phyloP scores from a whole-genome alignment of 2,329 filamentous ascomycete species.

The Botrytis hyacinthi region DNA sequence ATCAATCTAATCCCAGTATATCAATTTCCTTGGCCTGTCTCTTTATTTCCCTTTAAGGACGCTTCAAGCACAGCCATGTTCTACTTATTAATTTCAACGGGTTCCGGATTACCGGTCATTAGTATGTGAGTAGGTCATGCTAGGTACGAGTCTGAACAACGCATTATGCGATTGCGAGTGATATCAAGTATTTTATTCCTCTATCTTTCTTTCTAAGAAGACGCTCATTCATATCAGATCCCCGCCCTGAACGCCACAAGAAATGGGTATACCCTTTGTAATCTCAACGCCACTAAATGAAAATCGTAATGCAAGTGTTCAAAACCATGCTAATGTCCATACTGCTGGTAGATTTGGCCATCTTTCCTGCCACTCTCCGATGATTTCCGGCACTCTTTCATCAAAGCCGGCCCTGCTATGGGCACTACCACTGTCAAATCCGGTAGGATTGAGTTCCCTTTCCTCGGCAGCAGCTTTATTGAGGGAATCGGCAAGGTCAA shows the following conservation, averaged over 20 bases:
- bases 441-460: slow-evolving; percentile 57
- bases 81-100: neutral
- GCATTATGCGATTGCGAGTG: neutral
- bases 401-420: slow-evolving; percentile 77
- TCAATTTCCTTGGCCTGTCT: slow-evolving; percentile 14
- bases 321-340: slow-evolving; percentile 97
- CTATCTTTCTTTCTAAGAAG: neutral
- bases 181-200: neutral
- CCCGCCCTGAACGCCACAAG: slow-evolving; percentile 10
- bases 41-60: neutral
- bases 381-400: slow-evolving; percentile 85
- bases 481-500: slow-evolving; percentile 82
- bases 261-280: slow-evolving; percentile 21
- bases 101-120: neutral
- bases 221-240: neutral
- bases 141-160: neutral
- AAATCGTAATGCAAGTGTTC: slow-evolving; percentile 32
- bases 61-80: neutral
- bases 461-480: slow-evolving; percentile 80
- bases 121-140: neutral
- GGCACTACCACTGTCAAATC: slow-evolving; percentile 68
- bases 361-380: slow-evolving; percentile 90
- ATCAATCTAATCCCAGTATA: slow-evolving; percentile 4
- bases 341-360: slow-evolving; percentile 89
- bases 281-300: slow-evolving; percentile 16